These are phyloP conservation scores for Teratosphaeria gauchensis DNA, from an alignment of 2,329 filamentous ascomycete genomes.

Conservation along the genomic window DNA sequence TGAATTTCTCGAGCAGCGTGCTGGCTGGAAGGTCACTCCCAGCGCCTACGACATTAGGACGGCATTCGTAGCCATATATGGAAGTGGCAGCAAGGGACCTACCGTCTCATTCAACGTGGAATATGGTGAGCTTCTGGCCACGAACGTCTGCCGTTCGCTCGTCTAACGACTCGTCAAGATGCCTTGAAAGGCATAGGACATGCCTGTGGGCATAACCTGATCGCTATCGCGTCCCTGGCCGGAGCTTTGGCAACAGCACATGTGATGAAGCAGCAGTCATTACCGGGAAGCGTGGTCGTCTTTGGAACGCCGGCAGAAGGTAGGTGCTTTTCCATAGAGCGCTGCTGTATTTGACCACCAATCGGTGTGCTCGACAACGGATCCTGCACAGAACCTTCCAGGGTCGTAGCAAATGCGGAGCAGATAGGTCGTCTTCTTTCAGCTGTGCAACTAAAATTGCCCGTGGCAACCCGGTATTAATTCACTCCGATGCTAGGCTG, in stretches of 20 bases:
- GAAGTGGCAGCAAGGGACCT: slow-evolving; percentile 38
- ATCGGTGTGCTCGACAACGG: too few relatives aligned
- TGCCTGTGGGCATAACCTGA: slow-evolving; percentile 39
- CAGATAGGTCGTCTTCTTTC: too few relatives aligned
- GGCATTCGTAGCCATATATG: slow-evolving; percentile 44
- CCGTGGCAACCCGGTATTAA: not conserved
- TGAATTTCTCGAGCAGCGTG: slow-evolving; percentile 34
- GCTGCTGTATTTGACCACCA: too few relatives aligned
- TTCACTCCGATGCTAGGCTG: not conserved
- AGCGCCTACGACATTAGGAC: slow-evolving; percentile 45
- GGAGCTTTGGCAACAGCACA: slow-evolving; percentile 30
- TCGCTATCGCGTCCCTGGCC: slow-evolving; percentile 30
- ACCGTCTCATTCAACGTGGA: slow-evolving; percentile 21
- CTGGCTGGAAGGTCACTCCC: slow-evolving; percentile 41
- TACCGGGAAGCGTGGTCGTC: slow-evolving; percentile 29
- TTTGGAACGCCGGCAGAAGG: slow-evolving; percentile 39
- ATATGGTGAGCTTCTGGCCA: slow-evolving; percentile 9
- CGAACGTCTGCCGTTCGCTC: not conserved
- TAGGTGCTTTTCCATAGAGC: slow-evolving; percentile 13
- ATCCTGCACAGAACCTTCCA: too few relatives aligned
- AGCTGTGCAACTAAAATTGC: too few relatives aligned
- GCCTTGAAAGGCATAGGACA: slow-evolving; percentile 33
- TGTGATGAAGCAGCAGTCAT: slow-evolving; percentile 17
- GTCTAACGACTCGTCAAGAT: slow-evolving; percentile 18
- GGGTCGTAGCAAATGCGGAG: too few relatives aligned